phyloP scores from a whole-genome alignment of 805 yeast species.

The Clavispora carvajalis region DNA sequence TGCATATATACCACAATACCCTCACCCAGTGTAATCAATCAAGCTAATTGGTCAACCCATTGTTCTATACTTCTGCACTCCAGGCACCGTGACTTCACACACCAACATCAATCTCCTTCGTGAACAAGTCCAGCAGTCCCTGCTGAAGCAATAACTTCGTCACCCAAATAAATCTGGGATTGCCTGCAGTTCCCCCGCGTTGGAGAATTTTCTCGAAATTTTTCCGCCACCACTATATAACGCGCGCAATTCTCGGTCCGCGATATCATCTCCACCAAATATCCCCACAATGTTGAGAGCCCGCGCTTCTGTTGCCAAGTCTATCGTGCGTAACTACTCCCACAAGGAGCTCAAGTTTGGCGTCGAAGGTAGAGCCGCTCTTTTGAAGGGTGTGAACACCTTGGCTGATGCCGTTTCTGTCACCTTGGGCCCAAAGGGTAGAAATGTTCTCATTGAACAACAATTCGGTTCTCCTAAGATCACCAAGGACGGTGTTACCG shows the following conservation, averaged over 20 bases:
- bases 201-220: slow-evolving; percentile 15
- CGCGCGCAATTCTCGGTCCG: slow-evolving; percentile 3
- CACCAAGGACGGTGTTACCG: slow-evolving; percentile 98
- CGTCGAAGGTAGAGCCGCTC: slow-evolving; percentile 94
- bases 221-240: slow-evolving; percentile 8
- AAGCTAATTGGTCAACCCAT: too few relatives aligned
- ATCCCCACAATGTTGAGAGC: slow-evolving; percentile 42
- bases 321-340: slow-evolving; percentile 46
- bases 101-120: too few relatives aligned
- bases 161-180: neutral
- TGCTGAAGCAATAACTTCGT: too few relatives aligned
- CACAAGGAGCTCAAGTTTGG: slow-evolving; percentile 97
- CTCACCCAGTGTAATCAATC: too few relatives aligned
- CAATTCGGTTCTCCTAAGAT: slow-evolving; percentile 95
- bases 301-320: slow-evolving; percentile 38
- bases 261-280: neutral
- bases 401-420: slow-evolving; percentile 95
- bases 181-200: slow-evolving; percentile 3
- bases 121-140: too few relatives aligned
- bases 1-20: too few relatives aligned
- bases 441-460: slow-evolving; percentile 95
- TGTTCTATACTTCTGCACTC: too few relatives aligned
- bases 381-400: slow-evolving; percentile 88
- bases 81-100: too few relatives aligned
- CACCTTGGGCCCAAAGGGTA: slow-evolving; percentile 96